Percentiles rank a stretch among this genome's conserved stretches.
phyloP scores from a whole-genome alignment of 495 filamentous ascomycete genomes.

The Trichoderma orchidacearum region DNA sequence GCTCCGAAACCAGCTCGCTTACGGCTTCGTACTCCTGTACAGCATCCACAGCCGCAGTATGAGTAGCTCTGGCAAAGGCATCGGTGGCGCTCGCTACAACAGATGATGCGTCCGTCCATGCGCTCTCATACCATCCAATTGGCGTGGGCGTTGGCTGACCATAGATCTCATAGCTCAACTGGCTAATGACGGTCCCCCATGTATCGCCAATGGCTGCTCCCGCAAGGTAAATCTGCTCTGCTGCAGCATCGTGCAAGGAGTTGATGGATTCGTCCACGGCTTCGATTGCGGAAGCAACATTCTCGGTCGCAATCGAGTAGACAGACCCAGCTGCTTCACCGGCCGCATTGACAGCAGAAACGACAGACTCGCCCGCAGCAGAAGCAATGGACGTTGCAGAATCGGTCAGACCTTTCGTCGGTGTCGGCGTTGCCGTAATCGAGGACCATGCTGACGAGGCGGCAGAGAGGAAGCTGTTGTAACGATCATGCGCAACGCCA shows the following conservation, averaged over 20 bases:
- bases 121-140: conserved; percentile 31
- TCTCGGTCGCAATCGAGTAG: conserved; percentile 12
- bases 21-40: conserved; percentile 54
- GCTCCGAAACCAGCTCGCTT: conserved; percentile 58
- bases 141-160: conserved; percentile 50
- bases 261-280: conserved; percentile 8
- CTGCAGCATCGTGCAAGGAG: conserved; percentile 28
- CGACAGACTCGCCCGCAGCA: conserved; percentile 9
- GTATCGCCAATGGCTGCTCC: conserved; percentile 30
- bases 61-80: conserved; percentile 26
- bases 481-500: conserved; percentile 63
- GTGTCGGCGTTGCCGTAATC: conserved; percentile 32
- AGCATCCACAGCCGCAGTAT: conserved; percentile 37
- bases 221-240: conserved; percentile 22
- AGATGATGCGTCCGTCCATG: conserved; percentile 16
- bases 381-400: conserved; percentile 25
- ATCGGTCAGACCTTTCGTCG: conserved; percentile 26
- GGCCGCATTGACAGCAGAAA: conserved; percentile 7
- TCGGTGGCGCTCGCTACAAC: conserved; percentile 15
- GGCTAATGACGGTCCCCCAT: conserved; percentile 55
- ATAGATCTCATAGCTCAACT: conserved; percentile 59
- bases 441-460: conserved; percentile 48
- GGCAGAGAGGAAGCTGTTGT: conserved; percentile 56
- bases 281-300: conserved; percentile 8
- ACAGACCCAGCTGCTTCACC: conserved; percentile 10